phyloP scores from a whole-genome alignment of 2,329 filamentous ascomycete genomes.

The Verticillium isaacii region DNA sequence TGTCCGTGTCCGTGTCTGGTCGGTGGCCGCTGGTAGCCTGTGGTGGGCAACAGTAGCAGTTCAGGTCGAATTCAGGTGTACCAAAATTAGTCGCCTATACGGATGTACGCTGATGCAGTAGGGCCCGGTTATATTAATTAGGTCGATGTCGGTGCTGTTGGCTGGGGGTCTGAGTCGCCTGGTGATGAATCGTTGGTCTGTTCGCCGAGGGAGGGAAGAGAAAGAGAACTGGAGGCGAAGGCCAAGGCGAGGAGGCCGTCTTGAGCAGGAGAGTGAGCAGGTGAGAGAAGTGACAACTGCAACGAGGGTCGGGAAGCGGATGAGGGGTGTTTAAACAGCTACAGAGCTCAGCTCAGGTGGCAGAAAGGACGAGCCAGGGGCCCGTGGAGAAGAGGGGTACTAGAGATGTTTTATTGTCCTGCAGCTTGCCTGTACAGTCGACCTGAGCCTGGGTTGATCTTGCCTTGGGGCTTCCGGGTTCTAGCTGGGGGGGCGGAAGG shows the following conservation, averaged over 20 bases:
- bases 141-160: background rate
- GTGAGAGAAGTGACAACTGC: background rate
- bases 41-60: background rate
- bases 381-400: constrained; percentile 5
- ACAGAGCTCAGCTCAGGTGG: background rate
- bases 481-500: background rate
- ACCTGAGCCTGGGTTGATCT: background rate
- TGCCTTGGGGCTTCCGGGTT: background rate
- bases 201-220: background rate
- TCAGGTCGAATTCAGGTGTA: background rate
- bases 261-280: background rate
- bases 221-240: background rate
- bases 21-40: background rate
- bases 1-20: background rate
- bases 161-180: background rate
- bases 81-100: background rate
- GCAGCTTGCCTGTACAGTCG: background rate
- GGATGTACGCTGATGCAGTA: background rate
- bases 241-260: background rate
- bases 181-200: background rate
- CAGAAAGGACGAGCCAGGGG: constrained; percentile 1
- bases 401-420: constrained; percentile 2
- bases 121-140: background rate
- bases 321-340: background rate
- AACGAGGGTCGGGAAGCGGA: background rate